Conservation (phyloP, 2,329 filamentous ascomycete species). For the Colletotrichum musicola region DNA sequence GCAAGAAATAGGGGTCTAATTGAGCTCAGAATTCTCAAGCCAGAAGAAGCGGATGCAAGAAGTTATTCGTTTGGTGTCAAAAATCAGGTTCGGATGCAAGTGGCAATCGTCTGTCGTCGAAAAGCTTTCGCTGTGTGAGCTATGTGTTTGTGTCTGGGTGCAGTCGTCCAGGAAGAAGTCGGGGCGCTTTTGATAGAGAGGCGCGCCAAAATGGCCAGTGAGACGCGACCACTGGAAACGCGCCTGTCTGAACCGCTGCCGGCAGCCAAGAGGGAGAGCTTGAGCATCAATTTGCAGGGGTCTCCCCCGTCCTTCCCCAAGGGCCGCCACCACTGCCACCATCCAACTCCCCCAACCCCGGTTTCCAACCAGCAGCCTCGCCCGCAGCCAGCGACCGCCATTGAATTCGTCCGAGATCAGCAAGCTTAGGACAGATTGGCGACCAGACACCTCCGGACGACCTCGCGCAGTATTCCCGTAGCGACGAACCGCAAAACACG, state of each 20-base stretch:
- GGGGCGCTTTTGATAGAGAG: conserved; percentile 30
- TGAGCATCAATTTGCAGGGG: conserved; percentile 33
- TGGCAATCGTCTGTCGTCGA: neutral
- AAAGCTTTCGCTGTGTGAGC: conserved; percentile 7
- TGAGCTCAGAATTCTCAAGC: neutral
- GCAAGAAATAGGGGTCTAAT: conserved; percentile 1
- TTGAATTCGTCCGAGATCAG: conserved; percentile 21
- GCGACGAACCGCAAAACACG: neutral
- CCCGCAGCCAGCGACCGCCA: conserved; percentile 18
- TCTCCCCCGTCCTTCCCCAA: conserved; percentile 7
- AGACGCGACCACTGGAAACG: conserved; percentile 41
- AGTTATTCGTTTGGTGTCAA: neutral
- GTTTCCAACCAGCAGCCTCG: conserved; percentile 19
- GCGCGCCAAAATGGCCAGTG: conserved; percentile 38
- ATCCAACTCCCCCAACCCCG: conserved; percentile 23
- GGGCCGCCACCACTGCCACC: conserved; percentile 5
- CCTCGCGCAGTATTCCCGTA: neutral
- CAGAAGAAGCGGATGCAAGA: too few species aligned
- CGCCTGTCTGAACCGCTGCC: conserved; percentile 20
- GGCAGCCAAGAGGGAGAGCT: conserved; percentile 21
- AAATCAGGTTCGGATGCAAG: neutral
- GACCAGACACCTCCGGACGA: neutral
- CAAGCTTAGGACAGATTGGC: conserved; percentile 7
- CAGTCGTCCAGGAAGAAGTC: conserved; percentile 26
- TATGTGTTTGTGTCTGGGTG: conserved; percentile 1